Evolutionary conservation across 345 rosid species (phyloP), one percentile per base, ranked within the genome.

Genomic region (Mangifera indica): DNA sequence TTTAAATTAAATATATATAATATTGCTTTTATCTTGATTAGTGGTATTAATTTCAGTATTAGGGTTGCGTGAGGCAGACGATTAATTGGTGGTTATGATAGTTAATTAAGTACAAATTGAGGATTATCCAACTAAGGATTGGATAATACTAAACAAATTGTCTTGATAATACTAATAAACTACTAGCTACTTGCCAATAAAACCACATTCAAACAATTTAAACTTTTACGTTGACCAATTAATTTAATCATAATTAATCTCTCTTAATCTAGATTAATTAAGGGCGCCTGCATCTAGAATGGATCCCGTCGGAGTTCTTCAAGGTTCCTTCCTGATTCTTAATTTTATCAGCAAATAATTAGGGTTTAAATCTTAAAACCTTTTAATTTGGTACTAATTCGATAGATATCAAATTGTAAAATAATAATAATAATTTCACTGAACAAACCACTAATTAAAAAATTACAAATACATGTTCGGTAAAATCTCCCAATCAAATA

Each of bases 401-500:
- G n/a, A 29, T 51, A 32, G 15, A 25, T 1, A 14, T 25, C 11
- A 29, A 8, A 29, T 29, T 29, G 3, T 1, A 29, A 29, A 1
- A 29, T 29, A 29, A 29, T 29, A 3, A 29, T 29, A 29, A 29
- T 7, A n/a, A 51, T 24, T 18, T 32, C 9, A 60, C 56, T 26
- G 10, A 46, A 29, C 8, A 29, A 70, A 44, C 5, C 40, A 68
- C 24, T 11, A 37, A 56, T 69, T 21, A 69, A 21, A 14, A 22
- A 44, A 40, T 56, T 14, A 20, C 1, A 37, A 37, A 37, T 37
- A 32, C 12, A 34, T 18, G 18, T 13, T 20, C 12, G n/a, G 60
- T 34, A 37, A 54, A 59, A 46, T 29, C 57, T 69, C 65, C 65
- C 59, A 57, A 45, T 59, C 73, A 34, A 44, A 59, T 12, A 26